Base-by-base conservation (phyloP, 75 land plant species). In the Cunninghamia lanceolata region DNA sequence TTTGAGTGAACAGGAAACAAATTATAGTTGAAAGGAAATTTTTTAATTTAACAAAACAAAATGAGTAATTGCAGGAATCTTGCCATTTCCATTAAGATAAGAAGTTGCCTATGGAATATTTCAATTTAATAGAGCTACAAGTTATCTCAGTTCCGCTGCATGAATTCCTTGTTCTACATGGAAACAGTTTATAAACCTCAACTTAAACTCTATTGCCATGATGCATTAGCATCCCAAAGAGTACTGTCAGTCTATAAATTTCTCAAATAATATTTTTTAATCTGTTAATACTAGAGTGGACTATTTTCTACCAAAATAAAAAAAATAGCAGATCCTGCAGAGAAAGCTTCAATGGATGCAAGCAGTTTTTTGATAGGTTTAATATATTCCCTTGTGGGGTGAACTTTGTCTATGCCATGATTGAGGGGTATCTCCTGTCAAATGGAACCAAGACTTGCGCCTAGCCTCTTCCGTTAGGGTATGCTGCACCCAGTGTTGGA, bases 81-180 rank as follows among this genome's bases (percentile, higher is more conserved):
- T 77, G 38, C 28, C 32, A 28, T 80, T 80, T 43, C 30, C 17
- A n/a, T 45, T 45, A 80, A 80, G 82, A 80, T 80, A 80, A 80
- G 47, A 30, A 43, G 82, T 80, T 80, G 21, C 30, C 46, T 30
- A 43, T 80, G 52, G 15, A 42, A n/a, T 43, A 32, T 43, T 80
- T 45, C 46, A 45, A 43, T 80, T 13, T 80, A 40, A 45, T 80
- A 80, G 52, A n/a, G 11, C 4, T 80, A 17, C 17, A 40, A 80
- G 82, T 45, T 42, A 10, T 80, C 45, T 43, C 1, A 11, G 42
- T 80, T 19, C n/a, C 32, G 3, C 82, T 42, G n/a, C 45, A 80
- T 42, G 11, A 45, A 45, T 13, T 21, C 46, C 82, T 79, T 28
- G 11, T 43, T 13, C 42, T 28, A 80, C 11, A 28, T 25, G 68